These are phyloP conservation scores for Dryas integrifolia DNA, from an alignment of 331 rosid species.

Conservation along the genomic window DNA sequence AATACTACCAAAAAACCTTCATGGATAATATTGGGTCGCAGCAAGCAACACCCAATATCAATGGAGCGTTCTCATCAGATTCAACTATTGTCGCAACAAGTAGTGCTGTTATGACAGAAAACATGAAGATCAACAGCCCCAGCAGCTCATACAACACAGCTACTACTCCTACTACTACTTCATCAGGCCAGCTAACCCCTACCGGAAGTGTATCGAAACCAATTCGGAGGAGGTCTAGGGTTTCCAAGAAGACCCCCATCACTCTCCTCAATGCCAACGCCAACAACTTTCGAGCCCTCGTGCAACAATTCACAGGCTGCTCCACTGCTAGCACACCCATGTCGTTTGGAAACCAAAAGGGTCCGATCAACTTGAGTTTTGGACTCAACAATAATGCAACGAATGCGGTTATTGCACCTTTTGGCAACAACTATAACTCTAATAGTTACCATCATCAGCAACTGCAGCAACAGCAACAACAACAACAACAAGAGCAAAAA, in stretches of 20 bases:
- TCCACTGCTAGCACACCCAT: conserved; percentile 30
- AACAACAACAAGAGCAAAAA: conserved; percentile 8
- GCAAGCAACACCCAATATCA: background rate
- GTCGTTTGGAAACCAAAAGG: conserved; percentile 55
- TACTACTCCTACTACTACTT: no score
- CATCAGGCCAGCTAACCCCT: conserved; percentile 30
- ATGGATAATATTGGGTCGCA: conserved; percentile 10
- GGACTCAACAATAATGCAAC: conserved; percentile 22
- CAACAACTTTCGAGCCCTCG: conserved; percentile 63
- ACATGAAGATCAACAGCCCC: background rate
- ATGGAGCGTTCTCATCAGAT: conserved; percentile 21
- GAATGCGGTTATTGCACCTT: conserved; percentile 16
- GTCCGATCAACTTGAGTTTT: conserved; percentile 79
- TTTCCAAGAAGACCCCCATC: conserved; percentile 67
- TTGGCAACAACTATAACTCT: background rate
- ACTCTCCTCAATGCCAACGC: conserved; percentile 75
- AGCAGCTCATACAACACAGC: background rate
- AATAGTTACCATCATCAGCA: conserved; percentile 22
- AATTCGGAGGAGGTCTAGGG: conserved; percentile 60
- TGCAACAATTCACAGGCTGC: conserved; percentile 79
- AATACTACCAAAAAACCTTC: conserved; percentile 40
- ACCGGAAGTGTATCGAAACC: conserved; percentile 44
- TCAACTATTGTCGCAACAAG: conserved; percentile 21
- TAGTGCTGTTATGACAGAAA: background rate
- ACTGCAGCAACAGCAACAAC: conserved; percentile 28